Percentiles rank a stretch among this genome's conserved stretches.
Conservation (phyloP, 805 yeast genomes). For the Kockiozyma suomiensis region DNA sequence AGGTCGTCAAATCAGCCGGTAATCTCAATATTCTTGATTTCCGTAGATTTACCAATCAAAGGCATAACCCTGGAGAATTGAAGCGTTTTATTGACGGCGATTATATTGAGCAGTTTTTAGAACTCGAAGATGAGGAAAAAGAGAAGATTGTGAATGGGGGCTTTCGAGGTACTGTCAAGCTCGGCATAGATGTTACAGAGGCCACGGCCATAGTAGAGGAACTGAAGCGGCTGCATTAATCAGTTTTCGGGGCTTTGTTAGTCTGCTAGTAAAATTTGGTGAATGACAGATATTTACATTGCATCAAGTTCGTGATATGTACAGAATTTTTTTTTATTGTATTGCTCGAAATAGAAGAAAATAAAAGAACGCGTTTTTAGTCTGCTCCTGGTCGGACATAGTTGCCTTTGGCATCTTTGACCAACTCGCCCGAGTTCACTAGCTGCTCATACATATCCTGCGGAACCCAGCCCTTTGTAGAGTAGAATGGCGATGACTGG, state of each 20-base stretch:
- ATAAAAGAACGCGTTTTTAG: neutral
- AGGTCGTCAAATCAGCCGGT: constrained; percentile 22
- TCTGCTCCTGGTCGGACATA: constrained; percentile 40
- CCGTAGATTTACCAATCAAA: constrained; percentile 22
- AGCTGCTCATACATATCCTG: constrained; percentile 84
- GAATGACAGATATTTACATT: too few relatives aligned
- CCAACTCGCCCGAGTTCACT: constrained; percentile 67
- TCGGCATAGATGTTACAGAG: constrained; percentile 9
- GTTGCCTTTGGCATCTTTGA: constrained; percentile 61
- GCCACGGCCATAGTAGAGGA: constrained; percentile 27
- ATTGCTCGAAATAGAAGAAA: neutral
- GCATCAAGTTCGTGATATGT: neutral
- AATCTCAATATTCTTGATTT: constrained; percentile 14
- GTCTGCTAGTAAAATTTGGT: too few relatives aligned
- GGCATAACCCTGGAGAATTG: constrained; percentile 19
- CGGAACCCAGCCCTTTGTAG: constrained; percentile 94
- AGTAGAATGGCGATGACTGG: constrained; percentile 76
- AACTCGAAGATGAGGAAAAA: constrained; percentile 20
- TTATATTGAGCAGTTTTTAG: constrained; percentile 30
- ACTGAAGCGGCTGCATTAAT: constrained; percentile 28
- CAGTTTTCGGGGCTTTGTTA: too few relatives aligned
- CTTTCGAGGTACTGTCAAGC: constrained; percentile 1
- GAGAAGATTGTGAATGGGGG: constrained; percentile 10
- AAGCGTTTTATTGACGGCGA: constrained; percentile 35
- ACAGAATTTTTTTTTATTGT: neutral